Percentiles rank a stretch among this genome's conserved stretches.
phyloP scores from a whole-genome alignment of 2,329 filamentous ascomycete species.

The Aphanocladium album region DNA sequence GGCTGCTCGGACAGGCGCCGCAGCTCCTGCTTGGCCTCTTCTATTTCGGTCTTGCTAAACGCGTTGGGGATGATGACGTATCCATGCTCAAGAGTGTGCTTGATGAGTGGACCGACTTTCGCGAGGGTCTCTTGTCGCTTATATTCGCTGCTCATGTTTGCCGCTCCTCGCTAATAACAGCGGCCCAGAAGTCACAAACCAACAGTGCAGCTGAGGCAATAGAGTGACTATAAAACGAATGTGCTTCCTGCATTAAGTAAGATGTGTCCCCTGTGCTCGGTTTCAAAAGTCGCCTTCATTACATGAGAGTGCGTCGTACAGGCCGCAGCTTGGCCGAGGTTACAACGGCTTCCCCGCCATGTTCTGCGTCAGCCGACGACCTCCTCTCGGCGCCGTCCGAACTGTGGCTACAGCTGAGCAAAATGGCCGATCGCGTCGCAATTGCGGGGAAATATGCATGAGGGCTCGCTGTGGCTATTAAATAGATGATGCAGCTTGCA shows the following conservation, averaged over 20 bases:
- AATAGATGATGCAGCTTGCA: not conserved
- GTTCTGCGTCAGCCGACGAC: too few species aligned
- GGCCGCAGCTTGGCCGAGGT: not conserved
- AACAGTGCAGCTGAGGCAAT: too few species aligned
- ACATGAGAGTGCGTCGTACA: too few species aligned
- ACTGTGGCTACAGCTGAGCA: not conserved
- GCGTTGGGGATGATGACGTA: slow-evolving; percentile 31
- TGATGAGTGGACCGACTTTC: slow-evolving; percentile 14
- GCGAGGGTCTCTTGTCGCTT: not conserved
- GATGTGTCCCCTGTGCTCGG: too few species aligned
- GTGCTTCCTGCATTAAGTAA: too few species aligned
- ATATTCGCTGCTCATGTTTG: not conserved
- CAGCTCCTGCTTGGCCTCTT: slow-evolving; percentile 19
- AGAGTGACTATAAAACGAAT: too few species aligned
- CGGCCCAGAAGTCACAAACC: too few species aligned
- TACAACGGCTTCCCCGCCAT: too few species aligned
- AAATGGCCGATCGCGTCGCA: not conserved
- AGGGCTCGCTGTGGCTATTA: not conserved
- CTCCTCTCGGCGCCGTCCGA: not conserved
- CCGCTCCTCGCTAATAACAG: too few species aligned
- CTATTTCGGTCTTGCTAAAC: slow-evolving; percentile 26
- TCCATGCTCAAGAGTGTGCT: slow-evolving; percentile 23
- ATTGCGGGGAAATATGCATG: not conserved
- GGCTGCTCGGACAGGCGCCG: slow-evolving; percentile 19
- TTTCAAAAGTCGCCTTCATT: too few species aligned